These are phyloP conservation scores for Coemansia sp. DNA, from an alignment of 192 early-diverging fungal species.

Conservation along the genomic window DNA sequence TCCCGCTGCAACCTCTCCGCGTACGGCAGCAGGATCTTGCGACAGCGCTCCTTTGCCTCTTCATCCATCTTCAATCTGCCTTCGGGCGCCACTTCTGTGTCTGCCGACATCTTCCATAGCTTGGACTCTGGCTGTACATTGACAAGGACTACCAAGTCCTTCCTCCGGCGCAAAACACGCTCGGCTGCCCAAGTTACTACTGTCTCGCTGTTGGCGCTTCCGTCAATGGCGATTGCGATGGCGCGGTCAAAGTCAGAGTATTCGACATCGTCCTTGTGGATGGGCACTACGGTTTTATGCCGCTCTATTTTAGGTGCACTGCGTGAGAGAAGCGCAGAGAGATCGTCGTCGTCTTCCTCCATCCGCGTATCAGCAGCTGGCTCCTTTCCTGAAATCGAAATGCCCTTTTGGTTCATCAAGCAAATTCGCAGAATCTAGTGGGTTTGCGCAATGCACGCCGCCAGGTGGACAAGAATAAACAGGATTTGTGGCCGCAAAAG, in stretches of 20 bases:
- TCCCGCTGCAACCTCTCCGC: conserved; percentile 47
- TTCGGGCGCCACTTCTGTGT: conserved; percentile 1
- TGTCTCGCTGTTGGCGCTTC: conserved; percentile 41
- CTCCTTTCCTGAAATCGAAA: conserved; percentile 37
- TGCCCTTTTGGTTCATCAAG: conserved; percentile 22
- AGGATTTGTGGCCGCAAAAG: not conserved
- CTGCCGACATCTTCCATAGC: conserved; percentile 27
- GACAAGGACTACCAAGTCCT: conserved; percentile 48
- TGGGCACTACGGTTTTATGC: conserved; percentile 48
- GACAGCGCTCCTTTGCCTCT: conserved; percentile 48
- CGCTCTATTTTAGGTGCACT: conserved; percentile 52
- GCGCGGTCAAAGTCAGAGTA: conserved; percentile 54
- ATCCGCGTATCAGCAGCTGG: conserved; percentile 23
- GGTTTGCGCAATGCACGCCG: conserved; percentile 1
- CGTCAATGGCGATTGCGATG: conserved; percentile 47
- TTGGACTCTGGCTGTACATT: conserved; percentile 52
- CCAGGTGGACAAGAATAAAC: not conserved
- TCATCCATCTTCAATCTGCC: conserved; percentile 30
- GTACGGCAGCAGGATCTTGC: conserved; percentile 38
- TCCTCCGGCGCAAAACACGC: conserved; percentile 45
- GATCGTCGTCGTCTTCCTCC: conserved; percentile 52
- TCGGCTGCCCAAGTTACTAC: conserved; percentile 49
- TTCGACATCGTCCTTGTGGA: conserved; percentile 53
- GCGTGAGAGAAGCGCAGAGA: conserved; percentile 45
- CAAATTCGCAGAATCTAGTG: not conserved